Evolutionary conservation across 2,329 filamentous ascomycete species (phyloP), one percentile per base, ranked within the genome.

Genomic region (Colletotrichum eremochloae): DNA sequence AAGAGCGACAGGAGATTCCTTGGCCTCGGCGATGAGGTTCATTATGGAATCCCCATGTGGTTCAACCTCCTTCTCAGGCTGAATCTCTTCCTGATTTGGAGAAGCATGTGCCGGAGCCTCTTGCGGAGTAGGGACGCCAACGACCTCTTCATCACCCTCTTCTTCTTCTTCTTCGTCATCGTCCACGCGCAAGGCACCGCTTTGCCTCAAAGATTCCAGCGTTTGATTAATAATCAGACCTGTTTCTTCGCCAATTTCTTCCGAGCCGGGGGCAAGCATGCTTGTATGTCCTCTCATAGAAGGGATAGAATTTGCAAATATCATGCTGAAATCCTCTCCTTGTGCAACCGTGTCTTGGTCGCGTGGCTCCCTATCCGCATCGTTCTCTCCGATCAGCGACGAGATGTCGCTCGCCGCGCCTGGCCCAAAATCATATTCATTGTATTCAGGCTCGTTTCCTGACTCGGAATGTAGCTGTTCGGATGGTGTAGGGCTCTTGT

Each of bases 321-420:
- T 90, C 87, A 89, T 89, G 76, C 87, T 90, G 73, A 90, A 89
- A 50, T 87, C 86, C 72, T 90, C 88, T 20, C 81, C 84, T n/a
- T 86, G 83, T 5, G 83, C 82, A 58, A 86, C 82, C 0, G 83
- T 87, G 62, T 87, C 81, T 42, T 82, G 48, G 24, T 81, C 56
- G 66, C 73, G 52, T 63, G 68, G n/a, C 74, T 77, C 61, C 63
- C 75, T 67, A 38, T 68, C 50, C 75, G 75, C 56, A 67, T 76
- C 44, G 71, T 75, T 29, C 71, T 79, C 62, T 29, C 65, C 57
- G 33, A 69, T 31, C 4, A 65, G 56, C 38, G 72, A 73, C 8
- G 72, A 74, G 14, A 72, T 63, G 36, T 72, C 63, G 38, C 65
- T 73, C 15, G 65, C 65, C 5, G 70, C 44, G 7, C 72, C 69